Base-by-base conservation (phyloP, 139 green algal species). In the Micractinium sp. region DNA sequence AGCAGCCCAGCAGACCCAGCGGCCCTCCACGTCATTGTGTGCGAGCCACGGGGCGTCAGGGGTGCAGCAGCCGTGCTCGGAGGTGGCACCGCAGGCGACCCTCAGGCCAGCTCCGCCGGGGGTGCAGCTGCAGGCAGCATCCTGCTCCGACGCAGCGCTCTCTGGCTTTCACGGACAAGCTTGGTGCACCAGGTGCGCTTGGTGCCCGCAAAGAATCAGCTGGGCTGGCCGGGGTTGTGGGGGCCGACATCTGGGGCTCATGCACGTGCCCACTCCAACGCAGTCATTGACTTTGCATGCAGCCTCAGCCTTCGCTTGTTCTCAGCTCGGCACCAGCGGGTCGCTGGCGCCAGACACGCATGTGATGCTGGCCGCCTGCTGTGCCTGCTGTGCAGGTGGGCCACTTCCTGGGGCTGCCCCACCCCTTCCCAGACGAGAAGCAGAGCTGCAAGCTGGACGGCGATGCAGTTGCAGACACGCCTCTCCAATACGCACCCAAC, bases 101-200 rank as follows among this genome's bases (percentile, higher is more conserved):
- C 66, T 74, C 14, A 60, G 63, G 36, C 2, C 3, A 38, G 36
- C n/a, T 39, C 1, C 16, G 86, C 0, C 25, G 41, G 1, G 41
- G 18, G 29, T 5, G 39, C 61, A 36, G 61, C n/a, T 22, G 27
- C 15, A 12, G 63, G 41, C 23, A 81, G 81, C 19, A 67, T 91
- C 31, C 69, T 91, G 66, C 71, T 91, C n/a, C 82, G 82, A 0
- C 66, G 86, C 27, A 67, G 78, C 3, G 81, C 90, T 14, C 77
- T 92, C 60, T 90, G 86, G 39, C 86, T 75, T 60, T 91, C 86
- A 14, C 78, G 36, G 18, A 89, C 78, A 15, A 84, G 56, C 76
- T 27, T 92, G n/a, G 87, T 92, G n/a, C 90, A 92, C 33, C 90
- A 92, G 85, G 77, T 86, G 75, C 63, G 63, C 63, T 71, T 25